A percentile compares a stretch with the other conserved stretches of the same genome.
Conservation (phyloP, 2,329 filamentous ascomycete genomes). For the Curvularia hawaiiensis region DNA sequence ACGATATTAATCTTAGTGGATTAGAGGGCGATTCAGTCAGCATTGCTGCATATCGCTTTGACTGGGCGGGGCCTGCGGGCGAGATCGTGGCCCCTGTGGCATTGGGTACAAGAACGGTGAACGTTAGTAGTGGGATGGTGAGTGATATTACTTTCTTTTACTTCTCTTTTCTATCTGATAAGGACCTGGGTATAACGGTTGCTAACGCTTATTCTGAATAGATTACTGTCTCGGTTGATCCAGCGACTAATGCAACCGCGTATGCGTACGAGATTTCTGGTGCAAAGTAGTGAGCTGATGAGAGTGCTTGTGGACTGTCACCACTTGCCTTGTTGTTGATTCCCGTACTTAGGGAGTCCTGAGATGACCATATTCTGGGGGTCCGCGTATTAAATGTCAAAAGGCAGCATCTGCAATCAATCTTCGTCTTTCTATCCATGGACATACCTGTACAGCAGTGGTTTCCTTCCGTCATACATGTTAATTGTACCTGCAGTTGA, state of each 20-base stretch:
- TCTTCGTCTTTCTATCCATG: neutral
- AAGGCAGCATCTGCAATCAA: neutral
- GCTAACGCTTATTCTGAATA: neutral
- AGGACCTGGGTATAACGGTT: neutral
- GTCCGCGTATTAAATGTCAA: neutral
- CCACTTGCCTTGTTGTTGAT: neutral
- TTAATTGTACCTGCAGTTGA: neutral
- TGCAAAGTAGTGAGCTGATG: neutral
- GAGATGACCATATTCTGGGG: neutral
- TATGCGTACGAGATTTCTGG: conserved; percentile 12
- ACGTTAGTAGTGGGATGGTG: neutral
- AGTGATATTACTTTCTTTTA: neutral
- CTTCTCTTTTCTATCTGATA: neutral
- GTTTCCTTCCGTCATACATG: neutral
- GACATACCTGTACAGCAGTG: neutral
- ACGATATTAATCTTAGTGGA: neutral
- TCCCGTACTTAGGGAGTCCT: neutral
- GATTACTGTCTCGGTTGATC: conserved; percentile 8
- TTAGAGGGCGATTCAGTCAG: neutral
- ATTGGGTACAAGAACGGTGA: neutral
- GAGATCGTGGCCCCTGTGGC: neutral
- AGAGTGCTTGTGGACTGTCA: no score
- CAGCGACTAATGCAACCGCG: conserved; percentile 6
- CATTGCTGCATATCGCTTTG: neutral
- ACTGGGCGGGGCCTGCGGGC: neutral